A percentile compares a stretch with the other conserved stretches of the same genome.
phyloP scores from a whole-genome alignment of 1,284 basidiomycete genomes.

The Thecaphora thlaspeos region DNA sequence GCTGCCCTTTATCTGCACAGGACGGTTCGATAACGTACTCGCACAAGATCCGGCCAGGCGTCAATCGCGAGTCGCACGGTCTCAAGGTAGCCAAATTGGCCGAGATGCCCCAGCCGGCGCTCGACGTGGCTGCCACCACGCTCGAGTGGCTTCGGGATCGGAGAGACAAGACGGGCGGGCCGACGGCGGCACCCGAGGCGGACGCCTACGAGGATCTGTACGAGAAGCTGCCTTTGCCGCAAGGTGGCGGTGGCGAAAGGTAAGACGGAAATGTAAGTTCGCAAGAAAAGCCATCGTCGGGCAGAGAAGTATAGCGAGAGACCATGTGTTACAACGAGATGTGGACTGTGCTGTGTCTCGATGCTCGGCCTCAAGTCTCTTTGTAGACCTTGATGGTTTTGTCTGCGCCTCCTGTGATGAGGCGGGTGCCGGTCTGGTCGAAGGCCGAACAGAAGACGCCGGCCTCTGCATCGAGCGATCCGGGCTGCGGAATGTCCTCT shows the following conservation, averaged over 20 bases:
- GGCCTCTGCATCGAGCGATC: constrained; percentile 92
- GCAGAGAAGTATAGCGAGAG: too few relatives aligned
- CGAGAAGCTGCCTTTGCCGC: too few relatives aligned
- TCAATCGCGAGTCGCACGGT: constrained; percentile 89
- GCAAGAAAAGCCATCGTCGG: too few relatives aligned
- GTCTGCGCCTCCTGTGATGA: constrained; percentile 92
- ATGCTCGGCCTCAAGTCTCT: constrained; percentile 14
- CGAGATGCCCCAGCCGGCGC: constrained; percentile 67
- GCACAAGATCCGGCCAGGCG: constrained; percentile 75
- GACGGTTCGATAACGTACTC: constrained; percentile 70
- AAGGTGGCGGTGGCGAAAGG: too few relatives aligned
- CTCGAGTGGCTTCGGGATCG: too few relatives aligned
- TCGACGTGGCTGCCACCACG: too few relatives aligned
- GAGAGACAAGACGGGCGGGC: too few relatives aligned
- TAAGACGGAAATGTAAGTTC: too few relatives aligned
- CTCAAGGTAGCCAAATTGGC: constrained; percentile 85
- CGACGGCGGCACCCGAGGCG: too few relatives aligned
- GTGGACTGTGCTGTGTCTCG: not conserved
- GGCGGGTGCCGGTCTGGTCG: constrained; percentile 86
- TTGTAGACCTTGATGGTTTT: constrained; percentile 65
- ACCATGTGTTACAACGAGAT: too few relatives aligned
- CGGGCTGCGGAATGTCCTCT: constrained; percentile 92
- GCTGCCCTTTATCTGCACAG: too few relatives aligned
- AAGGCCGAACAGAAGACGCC: constrained; percentile 89
- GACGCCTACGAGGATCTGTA: too few relatives aligned